phyloP scores from a whole-genome alignment of 2,329 filamentous ascomycete genomes.

The Helotiales sp. region DNA sequence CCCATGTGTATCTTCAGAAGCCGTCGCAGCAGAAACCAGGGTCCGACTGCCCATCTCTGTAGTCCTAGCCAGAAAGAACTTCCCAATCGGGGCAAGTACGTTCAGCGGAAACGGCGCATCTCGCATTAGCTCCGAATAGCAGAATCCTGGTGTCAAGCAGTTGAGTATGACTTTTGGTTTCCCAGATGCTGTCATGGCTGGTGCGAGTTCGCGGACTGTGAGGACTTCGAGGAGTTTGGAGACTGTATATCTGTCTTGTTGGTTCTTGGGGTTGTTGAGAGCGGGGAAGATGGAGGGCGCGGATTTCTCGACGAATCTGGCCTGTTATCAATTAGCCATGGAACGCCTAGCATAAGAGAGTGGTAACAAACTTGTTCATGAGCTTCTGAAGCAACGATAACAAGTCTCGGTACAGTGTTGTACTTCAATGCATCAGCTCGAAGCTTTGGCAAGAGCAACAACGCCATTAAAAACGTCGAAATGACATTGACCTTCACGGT shows the following conservation, averaged over 20 bases:
- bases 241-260: slow-evolving; percentile 43
- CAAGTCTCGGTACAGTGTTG: slow-evolving; percentile 31
- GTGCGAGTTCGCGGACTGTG: slow-evolving; percentile 41
- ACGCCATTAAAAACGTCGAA: slow-evolving; percentile 42
- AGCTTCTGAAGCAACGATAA: slow-evolving; percentile 38
- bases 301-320: slow-evolving; percentile 37
- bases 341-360: not conserved
- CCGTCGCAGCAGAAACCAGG: slow-evolving; percentile 41
- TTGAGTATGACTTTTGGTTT: slow-evolving; percentile 43
- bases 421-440: slow-evolving; percentile 31
- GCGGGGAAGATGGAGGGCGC: slow-evolving; percentile 31
- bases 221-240: slow-evolving; percentile 46
- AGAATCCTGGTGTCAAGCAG: slow-evolving; percentile 44
- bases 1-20: slow-evolving; percentile 41
- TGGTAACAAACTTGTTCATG: slow-evolving; percentile 34
- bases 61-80: slow-evolving; percentile 38
- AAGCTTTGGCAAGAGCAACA: slow-evolving; percentile 40
- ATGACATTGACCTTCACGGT: slow-evolving; percentile 43
- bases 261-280: slow-evolving; percentile 31
- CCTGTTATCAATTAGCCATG: slow-evolving; percentile 24
- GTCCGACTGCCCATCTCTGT: slow-evolving; percentile 45
- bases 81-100: slow-evolving; percentile 34
- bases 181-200: slow-evolving; percentile 33
- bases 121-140: slow-evolving; percentile 43
- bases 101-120: slow-evolving; percentile 38